Conservation (phyloP, 768 basidiomycete genomes). For the Xerocomellus chrysenteron region DNA sequence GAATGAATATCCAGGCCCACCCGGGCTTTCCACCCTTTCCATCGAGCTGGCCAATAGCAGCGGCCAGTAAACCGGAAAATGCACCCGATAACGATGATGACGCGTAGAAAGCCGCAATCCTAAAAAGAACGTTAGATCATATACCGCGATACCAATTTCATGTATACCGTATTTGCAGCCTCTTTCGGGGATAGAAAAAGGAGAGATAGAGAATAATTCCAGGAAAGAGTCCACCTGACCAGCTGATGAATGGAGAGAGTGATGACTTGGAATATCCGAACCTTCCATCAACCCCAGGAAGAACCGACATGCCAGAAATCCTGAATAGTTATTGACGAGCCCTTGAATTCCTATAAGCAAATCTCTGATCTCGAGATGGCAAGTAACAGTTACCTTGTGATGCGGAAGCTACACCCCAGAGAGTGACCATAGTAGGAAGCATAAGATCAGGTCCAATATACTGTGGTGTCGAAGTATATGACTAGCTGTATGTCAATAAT, state of each 20-base stretch:
- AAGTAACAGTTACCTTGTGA: constrained; percentile 49
- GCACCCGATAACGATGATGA: constrained; percentile 53
- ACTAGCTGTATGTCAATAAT: neutral
- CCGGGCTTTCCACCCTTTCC: constrained; percentile 50
- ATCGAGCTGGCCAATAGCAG: constrained; percentile 56
- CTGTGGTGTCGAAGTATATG: constrained; percentile 14
- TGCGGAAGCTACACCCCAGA: constrained; percentile 64
- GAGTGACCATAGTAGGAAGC: constrained; percentile 58
- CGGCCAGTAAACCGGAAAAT: constrained; percentile 63
- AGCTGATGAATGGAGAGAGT: constrained; percentile 1
- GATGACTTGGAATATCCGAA: constrained; percentile 14
- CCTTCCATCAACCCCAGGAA: constrained; percentile 64
- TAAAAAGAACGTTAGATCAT: constrained; percentile 12
- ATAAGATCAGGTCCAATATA: constrained; percentile 51
- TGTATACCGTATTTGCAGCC: constrained; percentile 23
- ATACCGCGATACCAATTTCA: neutral
- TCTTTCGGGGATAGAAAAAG: constrained; percentile 39
- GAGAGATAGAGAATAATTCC: constrained; percentile 58
- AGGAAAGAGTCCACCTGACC: constrained; percentile 53
- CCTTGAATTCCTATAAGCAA: constrained; percentile 30
- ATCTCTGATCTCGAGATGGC: neutral
- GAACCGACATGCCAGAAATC: constrained; percentile 50
- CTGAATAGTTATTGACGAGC: constrained; percentile 47
- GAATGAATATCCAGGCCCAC: constrained; percentile 63
- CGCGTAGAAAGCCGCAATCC: constrained; percentile 38